These are phyloP conservation scores for Pochonia chlamydosporia DNA, from an alignment of 2,329 filamentous ascomycete genomes.

Conservation along the genomic window DNA sequence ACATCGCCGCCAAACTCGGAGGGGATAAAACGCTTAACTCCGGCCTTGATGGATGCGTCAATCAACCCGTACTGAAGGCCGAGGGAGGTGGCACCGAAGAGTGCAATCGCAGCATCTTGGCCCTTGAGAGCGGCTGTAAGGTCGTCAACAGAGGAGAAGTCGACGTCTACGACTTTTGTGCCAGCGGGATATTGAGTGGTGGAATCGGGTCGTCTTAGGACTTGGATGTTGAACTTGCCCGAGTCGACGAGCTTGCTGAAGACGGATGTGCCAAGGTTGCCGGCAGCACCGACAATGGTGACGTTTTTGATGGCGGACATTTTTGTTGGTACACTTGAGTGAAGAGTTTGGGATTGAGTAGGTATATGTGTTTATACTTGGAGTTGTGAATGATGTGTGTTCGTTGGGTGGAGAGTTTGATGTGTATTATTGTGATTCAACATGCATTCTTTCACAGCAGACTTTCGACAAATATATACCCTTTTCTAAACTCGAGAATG, in stretches of 20 bases:
- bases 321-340: too few relatives aligned
- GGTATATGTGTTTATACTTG: not conserved
- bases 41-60: conserved; percentile 52
- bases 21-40: conserved; percentile 57
- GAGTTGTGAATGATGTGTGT: not conserved
- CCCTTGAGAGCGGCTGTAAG: conserved; percentile 46
- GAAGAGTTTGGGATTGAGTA: not conserved
- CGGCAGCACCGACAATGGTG: conserved; percentile 30
- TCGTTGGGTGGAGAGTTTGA: not conserved
- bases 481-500: not conserved
- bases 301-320: conserved; percentile 33
- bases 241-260: conserved; percentile 24
- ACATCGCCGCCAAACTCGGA: conserved; percentile 47
- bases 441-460: not conserved
- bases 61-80: conserved; percentile 37
- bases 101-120: conserved; percentile 49
- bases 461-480: not conserved
- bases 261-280: conserved; percentile 26
- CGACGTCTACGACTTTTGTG: conserved; percentile 27
- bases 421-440: not conserved
- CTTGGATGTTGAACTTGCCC: conserved; percentile 28
- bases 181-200: conserved; percentile 23
- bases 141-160: conserved; percentile 37
- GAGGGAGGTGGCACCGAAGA: conserved; percentile 30
- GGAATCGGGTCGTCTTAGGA: conserved; percentile 35